These are phyloP conservation scores for Acanthamoeba culbertsoni DNA, from an alignment of 208 protist species.

Conservation along the genomic window DNA sequence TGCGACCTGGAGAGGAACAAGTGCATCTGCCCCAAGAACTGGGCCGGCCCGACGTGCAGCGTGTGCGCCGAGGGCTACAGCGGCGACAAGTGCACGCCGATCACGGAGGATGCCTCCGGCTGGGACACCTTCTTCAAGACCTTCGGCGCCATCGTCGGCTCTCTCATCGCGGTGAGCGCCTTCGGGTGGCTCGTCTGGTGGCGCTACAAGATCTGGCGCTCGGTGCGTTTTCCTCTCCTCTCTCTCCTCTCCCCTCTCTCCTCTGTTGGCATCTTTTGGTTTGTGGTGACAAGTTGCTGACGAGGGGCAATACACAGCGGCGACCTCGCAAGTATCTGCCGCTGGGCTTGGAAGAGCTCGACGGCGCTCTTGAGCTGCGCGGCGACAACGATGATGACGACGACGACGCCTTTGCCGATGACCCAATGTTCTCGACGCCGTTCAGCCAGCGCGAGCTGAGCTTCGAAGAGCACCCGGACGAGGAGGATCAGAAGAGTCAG, in stretches of 20 bases:
- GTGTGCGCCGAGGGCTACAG: slow-evolving; percentile 5
- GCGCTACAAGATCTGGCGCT: slow-evolving; percentile 49
- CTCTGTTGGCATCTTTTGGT: not conserved
- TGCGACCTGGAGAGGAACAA: slow-evolving; percentile 44
- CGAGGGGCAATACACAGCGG: not conserved
- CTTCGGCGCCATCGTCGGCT: not conserved
- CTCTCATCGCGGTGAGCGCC: slow-evolving; percentile 13
- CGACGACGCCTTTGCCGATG: slow-evolving; percentile 8
- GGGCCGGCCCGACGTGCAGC: slow-evolving; percentile 46
- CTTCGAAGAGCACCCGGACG: not conserved
- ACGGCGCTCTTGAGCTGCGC: not conserved
- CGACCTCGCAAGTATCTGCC: not conserved
- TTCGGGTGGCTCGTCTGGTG: slow-evolving; percentile 42
- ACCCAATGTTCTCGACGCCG: slow-evolving; percentile 2
- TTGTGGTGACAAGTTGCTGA: not conserved
- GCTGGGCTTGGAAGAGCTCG: slow-evolving; percentile 26
- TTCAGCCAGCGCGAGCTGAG: not conserved
- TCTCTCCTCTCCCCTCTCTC: not conserved
- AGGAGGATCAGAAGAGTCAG: not conserved
- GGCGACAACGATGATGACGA: not conserved
- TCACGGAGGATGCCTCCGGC: not conserved
- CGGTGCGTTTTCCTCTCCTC: not conserved
- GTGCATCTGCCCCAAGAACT: slow-evolving; percentile 53
- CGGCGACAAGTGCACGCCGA: not conserved
- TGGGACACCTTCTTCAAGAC: slow-evolving; percentile 55